Evolutionary conservation across 805 yeast species (phyloP).

Genomic region (Priceomyces fermenticarens): DNA sequence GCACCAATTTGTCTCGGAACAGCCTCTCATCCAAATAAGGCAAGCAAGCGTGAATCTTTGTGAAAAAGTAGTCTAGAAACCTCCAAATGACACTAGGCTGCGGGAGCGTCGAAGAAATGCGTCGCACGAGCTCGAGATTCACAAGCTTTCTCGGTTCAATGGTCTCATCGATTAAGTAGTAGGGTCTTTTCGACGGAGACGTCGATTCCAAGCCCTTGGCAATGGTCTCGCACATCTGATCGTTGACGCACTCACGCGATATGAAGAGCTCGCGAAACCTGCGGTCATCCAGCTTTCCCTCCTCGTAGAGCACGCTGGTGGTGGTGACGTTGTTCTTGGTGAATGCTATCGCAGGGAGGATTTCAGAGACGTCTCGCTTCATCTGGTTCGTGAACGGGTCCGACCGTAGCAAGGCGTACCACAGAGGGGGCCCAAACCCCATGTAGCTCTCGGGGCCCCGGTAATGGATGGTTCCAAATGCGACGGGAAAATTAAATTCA

Average conservation of each 20-base stretch:
- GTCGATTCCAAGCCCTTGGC: neutral
- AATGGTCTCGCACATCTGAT: neutral
- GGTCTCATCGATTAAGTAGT: no score
- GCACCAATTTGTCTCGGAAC: constrained; percentile 38
- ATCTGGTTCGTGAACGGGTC: neutral
- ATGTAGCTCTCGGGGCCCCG: neutral
- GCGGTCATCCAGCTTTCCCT: neutral
- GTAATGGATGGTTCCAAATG: neutral
- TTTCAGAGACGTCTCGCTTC: neutral
- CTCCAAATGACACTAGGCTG: neutral
- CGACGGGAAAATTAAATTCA: neutral
- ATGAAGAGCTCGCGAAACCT: neutral
- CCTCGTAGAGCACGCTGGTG: neutral
- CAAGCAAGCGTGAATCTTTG: neutral
- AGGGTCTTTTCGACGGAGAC: neutral
- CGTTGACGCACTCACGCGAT: neutral
- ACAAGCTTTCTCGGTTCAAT: neutral
- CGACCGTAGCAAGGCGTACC: neutral
- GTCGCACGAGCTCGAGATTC: no score
- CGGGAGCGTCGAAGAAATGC: neutral
- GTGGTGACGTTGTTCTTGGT: neutral
- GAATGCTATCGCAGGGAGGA: neutral
- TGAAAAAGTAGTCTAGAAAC: neutral
- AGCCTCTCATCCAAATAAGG: constrained; percentile 49
- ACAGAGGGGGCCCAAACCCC: constrained; percentile 1